A percentile compares a stretch with the other conserved stretches of the same genome.
Evolutionary conservation across 257 asterid genomes (phyloP).

Genomic region (Salvia hispanica): DNA sequence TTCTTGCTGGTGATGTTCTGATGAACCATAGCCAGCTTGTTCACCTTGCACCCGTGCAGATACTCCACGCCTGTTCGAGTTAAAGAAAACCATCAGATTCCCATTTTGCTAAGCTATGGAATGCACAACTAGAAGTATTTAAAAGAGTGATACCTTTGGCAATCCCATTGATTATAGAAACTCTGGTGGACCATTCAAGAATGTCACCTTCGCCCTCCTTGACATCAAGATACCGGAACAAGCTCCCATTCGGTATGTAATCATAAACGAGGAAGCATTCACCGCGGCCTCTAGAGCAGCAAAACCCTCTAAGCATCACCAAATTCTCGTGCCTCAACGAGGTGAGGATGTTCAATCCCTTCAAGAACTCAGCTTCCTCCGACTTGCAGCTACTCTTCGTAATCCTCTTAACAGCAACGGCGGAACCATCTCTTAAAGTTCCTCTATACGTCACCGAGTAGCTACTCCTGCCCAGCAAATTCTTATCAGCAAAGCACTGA

Average conservation of each 20-base stretch:
- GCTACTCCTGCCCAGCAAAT: constrained; percentile 70
- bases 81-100: not conserved
- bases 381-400: constrained; percentile 84
- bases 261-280: constrained; percentile 88
- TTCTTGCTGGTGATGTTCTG: constrained; percentile 83
- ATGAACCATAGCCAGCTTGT: constrained; percentile 73
- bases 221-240: constrained; percentile 62
- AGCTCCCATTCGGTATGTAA: constrained; percentile 65
- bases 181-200: constrained; percentile 83
- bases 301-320: constrained; percentile 78
- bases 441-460: constrained; percentile 73
- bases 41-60: constrained; percentile 59
- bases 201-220: constrained; percentile 56
- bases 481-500: constrained; percentile 75
- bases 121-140: not conserved
- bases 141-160: constrained; percentile 59
- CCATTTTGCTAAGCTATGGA: not conserved
- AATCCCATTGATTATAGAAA: constrained; percentile 64
- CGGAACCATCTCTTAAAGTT: constrained; percentile 70
- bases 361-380: constrained; percentile 83
- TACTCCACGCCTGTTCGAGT: constrained; percentile 65
- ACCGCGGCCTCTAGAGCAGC: constrained; percentile 82
- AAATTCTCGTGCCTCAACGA: constrained; percentile 78
- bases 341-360: constrained; percentile 60
- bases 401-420: constrained; percentile 73